These are phyloP conservation scores for Schizophyllum amplum DNA, from an alignment of 1,284 basidiomycete species.

Conservation along the genomic window DNA sequence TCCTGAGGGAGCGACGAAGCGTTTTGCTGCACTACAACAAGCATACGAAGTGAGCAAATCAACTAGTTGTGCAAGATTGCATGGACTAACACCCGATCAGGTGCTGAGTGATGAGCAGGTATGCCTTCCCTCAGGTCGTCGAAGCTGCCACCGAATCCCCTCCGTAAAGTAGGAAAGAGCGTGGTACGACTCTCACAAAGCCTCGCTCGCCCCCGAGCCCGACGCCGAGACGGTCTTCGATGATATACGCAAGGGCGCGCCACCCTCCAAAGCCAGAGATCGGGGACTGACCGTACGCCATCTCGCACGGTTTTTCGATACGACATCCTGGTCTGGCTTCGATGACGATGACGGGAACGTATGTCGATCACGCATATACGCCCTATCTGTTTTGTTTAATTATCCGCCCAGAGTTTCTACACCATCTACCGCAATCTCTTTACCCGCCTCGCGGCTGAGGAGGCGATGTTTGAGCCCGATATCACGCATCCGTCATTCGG, in stretches of 20 bases:
- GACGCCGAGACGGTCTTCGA: slow-evolving; percentile 81
- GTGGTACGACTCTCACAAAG: slow-evolving; percentile 96
- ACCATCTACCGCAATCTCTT: slow-evolving; percentile 89
- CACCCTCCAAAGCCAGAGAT: slow-evolving; percentile 62
- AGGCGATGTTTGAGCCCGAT: slow-evolving; percentile 50
- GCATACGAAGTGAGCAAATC: slow-evolving; percentile 77
- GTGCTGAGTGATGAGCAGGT: slow-evolving; percentile 90
- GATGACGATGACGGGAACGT: slow-evolving; percentile 55
- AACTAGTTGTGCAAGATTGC: slow-evolving; percentile 1
- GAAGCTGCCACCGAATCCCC: slow-evolving; percentile 12
- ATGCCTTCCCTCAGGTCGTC: slow-evolving; percentile 18
- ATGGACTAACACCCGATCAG: slow-evolving; percentile 27
- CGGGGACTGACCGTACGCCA: slow-evolving; percentile 79
- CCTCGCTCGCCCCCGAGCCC: slow-evolving; percentile 76
- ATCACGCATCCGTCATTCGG: slow-evolving; percentile 80
- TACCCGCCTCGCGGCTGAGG: slow-evolving; percentile 77
- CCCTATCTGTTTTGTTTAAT: slow-evolving; percentile 1
- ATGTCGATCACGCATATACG: slow-evolving; percentile 1
- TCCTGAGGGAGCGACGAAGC: slow-evolving; percentile 79
- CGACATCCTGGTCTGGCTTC: slow-evolving; percentile 64
- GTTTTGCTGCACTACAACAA: slow-evolving; percentile 86
- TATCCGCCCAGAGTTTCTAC: slow-evolving; percentile 69
- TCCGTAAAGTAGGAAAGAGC: slow-evolving; percentile 77
- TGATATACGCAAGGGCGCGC: slow-evolving; percentile 70
- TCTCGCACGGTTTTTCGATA: slow-evolving; percentile 80